Base-by-base conservation (phyloP, 2,329 filamentous ascomycete species). In the Triangularia setosa region DNA sequence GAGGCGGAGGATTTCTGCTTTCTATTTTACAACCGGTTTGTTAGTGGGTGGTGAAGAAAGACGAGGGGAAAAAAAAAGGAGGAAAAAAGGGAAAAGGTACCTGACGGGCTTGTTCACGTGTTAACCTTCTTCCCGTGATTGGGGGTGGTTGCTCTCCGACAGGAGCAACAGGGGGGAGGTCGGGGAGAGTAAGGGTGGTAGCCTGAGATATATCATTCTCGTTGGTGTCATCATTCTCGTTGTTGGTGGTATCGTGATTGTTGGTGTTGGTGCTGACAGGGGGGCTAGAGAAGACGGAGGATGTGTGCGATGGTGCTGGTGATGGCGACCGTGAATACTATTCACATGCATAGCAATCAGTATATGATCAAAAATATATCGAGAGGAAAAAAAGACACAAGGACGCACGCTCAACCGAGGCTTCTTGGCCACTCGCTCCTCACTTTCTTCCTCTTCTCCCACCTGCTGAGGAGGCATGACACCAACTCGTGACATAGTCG, bases 1-100 rank as follows among this genome's bases (percentile, higher is more conserved):
- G 9, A 91, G 81, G 60, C 84, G 84, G 54, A 93, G 79, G 58
- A 87, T 84, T 72, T 90, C 84, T 21, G 87, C 88, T 76, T 85
- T 84, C 83, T 90, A 74, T 61, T 63, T 2, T 7, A 33, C 9
- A 8, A 33, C 14, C 14, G 14, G 30, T 12, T 33, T 28, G 27
- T 4, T 4, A 8, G 27, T 28, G 27, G 27, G 27, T 4, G 27
- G 27, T 28, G 27, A 28, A 28, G 27, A 8, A 8, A 8, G 8
- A 28, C 4, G 27, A 28, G 8, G 27, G 27, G 27, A 30, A 5
- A 5, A 25, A 16, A 5, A n/a, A n/a, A 12, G 28, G 21, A 18
- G 25, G 6, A 6, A 5, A 7, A 25, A 8, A 44, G 44, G 18
- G 12, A 60, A 67, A 76, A 55, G 11, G 3, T 74, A 84, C 83